These are phyloP conservation scores for Serpula lacrymans DNA, from an alignment of 768 basidiomycete genomes.

Conservation along the genomic window DNA sequence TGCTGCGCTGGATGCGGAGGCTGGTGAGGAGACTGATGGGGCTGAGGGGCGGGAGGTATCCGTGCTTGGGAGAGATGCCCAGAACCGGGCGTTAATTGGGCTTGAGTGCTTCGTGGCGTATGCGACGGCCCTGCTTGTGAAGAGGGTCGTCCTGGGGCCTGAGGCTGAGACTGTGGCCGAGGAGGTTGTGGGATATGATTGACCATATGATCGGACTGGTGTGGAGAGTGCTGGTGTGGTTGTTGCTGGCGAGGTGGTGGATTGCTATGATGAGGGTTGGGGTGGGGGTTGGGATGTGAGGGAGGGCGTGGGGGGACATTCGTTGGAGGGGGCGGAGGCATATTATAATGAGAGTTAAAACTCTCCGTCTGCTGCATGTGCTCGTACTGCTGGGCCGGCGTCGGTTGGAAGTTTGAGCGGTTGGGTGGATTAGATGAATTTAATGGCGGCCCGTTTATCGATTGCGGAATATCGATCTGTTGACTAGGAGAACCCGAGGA, in stretches of 20 bases:
- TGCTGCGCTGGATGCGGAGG: constrained; percentile 31
- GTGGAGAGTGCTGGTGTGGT: constrained; percentile 44
- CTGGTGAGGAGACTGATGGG: constrained; percentile 30
- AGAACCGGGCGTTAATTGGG: constrained; percentile 31
- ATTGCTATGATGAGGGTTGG: constrained; percentile 20
- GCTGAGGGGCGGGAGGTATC: constrained; percentile 35
- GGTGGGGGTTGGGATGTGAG: constrained; percentile 34
- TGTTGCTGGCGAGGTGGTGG: constrained; percentile 31
- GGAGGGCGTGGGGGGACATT: constrained; percentile 41
- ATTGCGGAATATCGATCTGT: constrained; percentile 41
- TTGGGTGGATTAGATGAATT: constrained; percentile 30
- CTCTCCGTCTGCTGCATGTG: constrained; percentile 45
- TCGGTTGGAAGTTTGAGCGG: constrained; percentile 46
- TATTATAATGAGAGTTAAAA: constrained; percentile 31
- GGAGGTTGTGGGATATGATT: constrained; percentile 39
- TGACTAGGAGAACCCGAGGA: constrained; percentile 50
- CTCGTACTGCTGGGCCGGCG: constrained; percentile 63
- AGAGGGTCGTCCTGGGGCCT: constrained; percentile 46
- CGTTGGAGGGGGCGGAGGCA: constrained; percentile 31
- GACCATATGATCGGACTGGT: constrained; percentile 42
- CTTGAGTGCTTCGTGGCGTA: constrained; percentile 42
- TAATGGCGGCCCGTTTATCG: constrained; percentile 37
- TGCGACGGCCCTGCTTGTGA: constrained; percentile 46
- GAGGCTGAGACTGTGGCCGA: constrained; percentile 62
- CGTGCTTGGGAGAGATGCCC: constrained; percentile 23